Evolutionary conservation across 805 yeast species (phyloP), one percentile per base, ranked within the genome.

Genomic region (Hanseniaspora pseudoguilliermondii): DNA sequence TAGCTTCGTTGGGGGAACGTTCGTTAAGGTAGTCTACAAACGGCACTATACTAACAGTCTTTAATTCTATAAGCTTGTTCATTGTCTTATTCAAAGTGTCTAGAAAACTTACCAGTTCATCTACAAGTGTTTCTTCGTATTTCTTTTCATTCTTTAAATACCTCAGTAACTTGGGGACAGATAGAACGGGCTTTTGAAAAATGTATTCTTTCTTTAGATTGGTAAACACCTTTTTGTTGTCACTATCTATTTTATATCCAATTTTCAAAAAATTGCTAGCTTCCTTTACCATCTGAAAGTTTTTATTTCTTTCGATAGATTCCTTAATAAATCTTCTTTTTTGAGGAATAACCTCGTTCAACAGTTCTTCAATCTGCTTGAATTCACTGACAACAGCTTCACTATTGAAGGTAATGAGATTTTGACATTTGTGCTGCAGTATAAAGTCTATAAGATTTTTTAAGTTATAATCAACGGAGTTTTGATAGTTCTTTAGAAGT

Each of bases 181-280:
- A 21, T 2, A 51, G 9, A 8, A 4, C 13, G 0, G 55, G 55
- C 16, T 29, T 35, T 9, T 51, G 35, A 25, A 42, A 43, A 3
- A 51, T 11, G 9, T 25, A 20, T 15, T 18, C 15, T 27, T 51
- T 46, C 5, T 41, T 20, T 15, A 51, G 20, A 5, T 35, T 36
- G 11, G 3, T n/a, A n/a, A 3, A 43, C 3, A 10, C 23, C 13
- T 35, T 27, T 10, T 32, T 15, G 21, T 51, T 51, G 9, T 34
- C 36, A 25, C 44, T 46, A 36, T 51, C 55, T n/a, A 51, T 39
- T 3, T 51, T 51, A n/a, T n/a, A 21, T 11, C 55, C 55, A 18
- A 51, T 43, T 6, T 13, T 23, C 16, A 51, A 27, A 11, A 41
- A 43, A 7, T 43, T 43, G 27, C 20, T 39, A 16, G 38, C 38